Base-by-base conservation (phyloP, 2,329 filamentous ascomycete genomes). In the Lasiodiplodia sp. region DNA sequence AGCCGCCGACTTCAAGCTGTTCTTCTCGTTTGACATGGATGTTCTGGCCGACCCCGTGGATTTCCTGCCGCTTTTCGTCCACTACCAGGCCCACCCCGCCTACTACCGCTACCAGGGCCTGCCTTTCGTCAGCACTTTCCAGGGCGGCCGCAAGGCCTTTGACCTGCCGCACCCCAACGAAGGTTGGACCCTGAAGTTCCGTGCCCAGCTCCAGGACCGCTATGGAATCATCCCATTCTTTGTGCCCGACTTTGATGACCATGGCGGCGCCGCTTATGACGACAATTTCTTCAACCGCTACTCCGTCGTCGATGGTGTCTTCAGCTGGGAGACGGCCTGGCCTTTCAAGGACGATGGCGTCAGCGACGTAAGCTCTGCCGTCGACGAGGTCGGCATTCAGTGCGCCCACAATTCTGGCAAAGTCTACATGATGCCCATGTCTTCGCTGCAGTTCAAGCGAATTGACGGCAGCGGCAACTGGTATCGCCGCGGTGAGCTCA, bases 361-460 rank as follows among this genome's bases (percentile, higher is more conserved):
- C 16, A 71, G 69, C n/a, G 71, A 73, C 25, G 66, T 63, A 4
- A 73, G 73, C 6, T 71, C 71, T 6, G 69, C 66, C 21, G 73
- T 75, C 4, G 80, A 82, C 67, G 25, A 70, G 11, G 71, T 72
- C 0, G 76, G 74, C 62, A 73, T 77, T n/a, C 68, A 69, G 7
- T 75, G 73, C 16, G 79, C 79, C 0, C 70, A 74, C 40, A 69
- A 71, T 0, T 71, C 73, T 6, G 63, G 67, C n/a, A 82, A 81
- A 68, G 70, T 75, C 8, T 81, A 81, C 73, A 78, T 82, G 73
- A 80, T 82, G 77, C 74, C 67, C 3, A 71, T 75, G 67, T 81
- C 80, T 0, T 74, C 79, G 0, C 58, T 81, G 0, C 80, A 82
- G 64, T 82, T 78, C 76, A 81, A 82, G 69, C 77, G 80, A 67